Conservation (phyloP, 306 rosid genomes). For the Cucumis hystrix region DNA sequence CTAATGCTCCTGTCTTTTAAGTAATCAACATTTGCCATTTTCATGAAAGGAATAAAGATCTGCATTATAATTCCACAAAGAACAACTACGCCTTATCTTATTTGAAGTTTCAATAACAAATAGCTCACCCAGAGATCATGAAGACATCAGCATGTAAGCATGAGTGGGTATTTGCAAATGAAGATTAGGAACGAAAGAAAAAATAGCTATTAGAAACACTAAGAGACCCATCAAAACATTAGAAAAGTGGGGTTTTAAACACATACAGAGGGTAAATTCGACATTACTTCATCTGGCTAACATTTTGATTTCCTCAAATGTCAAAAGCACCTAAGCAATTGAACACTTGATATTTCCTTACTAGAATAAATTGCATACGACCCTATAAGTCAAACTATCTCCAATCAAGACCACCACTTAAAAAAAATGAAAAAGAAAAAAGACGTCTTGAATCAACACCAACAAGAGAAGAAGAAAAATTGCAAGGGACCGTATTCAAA, state of each 20-base stretch:
- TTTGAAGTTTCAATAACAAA: not conserved
- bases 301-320: not conserved
- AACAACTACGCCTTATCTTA: not conserved
- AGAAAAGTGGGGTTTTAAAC: not conserved
- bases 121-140: not conserved
- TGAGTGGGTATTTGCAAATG: not conserved
- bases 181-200: not conserved
- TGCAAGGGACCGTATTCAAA: not conserved
- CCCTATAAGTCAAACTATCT: not conserved
- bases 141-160: not conserved
- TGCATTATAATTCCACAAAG: not conserved
- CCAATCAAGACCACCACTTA: not conserved
- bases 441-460: not conserved
- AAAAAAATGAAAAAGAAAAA: too few relatives aligned
- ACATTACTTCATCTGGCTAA: not conserved
- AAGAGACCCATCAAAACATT: not conserved
- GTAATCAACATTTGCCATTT: not conserved
- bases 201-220: not conserved
- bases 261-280: not conserved
- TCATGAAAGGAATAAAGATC: not conserved
- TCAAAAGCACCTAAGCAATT: not conserved
- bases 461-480: not conserved
- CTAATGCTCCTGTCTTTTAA: not conserved
- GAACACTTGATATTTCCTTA: not conserved
- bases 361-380: not conserved